A percentile compares a stretch with the other conserved stretches of the same genome.
Conservation (phyloP, 345 rosid genomes). For the Populus deltoides region DNA sequence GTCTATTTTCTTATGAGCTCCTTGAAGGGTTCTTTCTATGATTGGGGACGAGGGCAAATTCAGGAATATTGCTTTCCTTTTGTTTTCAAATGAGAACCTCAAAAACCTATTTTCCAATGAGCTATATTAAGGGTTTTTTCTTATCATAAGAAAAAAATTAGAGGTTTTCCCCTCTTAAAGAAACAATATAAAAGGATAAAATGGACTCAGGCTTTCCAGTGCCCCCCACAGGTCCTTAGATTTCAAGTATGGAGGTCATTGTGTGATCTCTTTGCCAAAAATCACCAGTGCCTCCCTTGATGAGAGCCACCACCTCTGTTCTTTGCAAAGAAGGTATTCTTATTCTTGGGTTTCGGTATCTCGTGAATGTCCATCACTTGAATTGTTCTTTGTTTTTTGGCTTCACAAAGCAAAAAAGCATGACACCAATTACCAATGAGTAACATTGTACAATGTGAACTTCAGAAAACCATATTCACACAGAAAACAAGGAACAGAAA, state of each 20-base stretch:
- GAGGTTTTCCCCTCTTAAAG: neutral
- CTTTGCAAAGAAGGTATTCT: conserved; percentile 81
- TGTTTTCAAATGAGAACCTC: neutral
- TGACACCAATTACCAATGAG: conserved; percentile 13
- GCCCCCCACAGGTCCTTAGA: neutral
- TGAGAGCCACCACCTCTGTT: conserved; percentile 79
- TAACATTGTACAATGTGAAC: neutral
- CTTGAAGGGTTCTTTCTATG: neutral
- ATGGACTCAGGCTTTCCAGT: conserved; percentile 2
- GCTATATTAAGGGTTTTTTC: neutral
- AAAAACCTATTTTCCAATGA: neutral
- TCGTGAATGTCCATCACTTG: conserved; percentile 99
- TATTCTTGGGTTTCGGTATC: conserved; percentile 94
- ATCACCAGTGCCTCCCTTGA: conserved; percentile 94
- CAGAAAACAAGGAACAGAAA: neutral
- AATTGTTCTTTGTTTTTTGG: conserved; percentile 96
- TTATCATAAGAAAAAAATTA: neutral
- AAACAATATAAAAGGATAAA: conserved; percentile 11
- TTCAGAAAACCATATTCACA: neutral
- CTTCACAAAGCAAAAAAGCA: conserved; percentile 45
- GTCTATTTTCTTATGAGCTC: neutral
- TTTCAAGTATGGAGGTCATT: neutral
- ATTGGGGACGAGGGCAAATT: neutral
- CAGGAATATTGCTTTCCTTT: neutral
- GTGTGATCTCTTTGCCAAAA: conserved; percentile 9